Evolutionary conservation across 2,329 filamentous ascomycete species (phyloP).

Genomic region (Epichloe baconii): DNA sequence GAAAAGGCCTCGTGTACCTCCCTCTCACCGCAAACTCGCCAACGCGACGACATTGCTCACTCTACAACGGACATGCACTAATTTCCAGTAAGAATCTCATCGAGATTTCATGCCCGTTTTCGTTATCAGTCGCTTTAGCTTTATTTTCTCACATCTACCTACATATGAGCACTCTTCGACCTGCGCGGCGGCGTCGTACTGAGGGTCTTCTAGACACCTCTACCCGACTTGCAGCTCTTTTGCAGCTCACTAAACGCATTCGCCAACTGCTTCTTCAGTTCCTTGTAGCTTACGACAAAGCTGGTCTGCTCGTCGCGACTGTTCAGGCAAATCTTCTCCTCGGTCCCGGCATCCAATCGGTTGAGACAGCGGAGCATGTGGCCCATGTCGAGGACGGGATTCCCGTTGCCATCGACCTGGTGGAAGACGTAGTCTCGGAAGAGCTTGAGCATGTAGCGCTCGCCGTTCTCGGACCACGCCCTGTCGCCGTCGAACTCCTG

Average conservation of each 20-base stretch:
- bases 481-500: conserved; percentile 68
- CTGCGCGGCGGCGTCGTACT: conserved; percentile 1
- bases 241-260: conserved; percentile 45
- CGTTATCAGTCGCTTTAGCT: background rate
- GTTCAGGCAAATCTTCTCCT: conserved; percentile 74
- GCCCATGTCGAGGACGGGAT: conserved; percentile 72
- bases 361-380: conserved; percentile 81
- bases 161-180: conserved; percentile 5
- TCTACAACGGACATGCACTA: no score
- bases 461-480: conserved; percentile 83
- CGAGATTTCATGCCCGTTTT: background rate
- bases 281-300: conserved; percentile 81
- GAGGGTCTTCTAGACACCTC: conserved; percentile 20
- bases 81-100: background rate
- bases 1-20: background rate
- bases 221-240: conserved; percentile 28
- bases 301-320: conserved; percentile 84
- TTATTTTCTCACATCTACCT: background rate
- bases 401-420: conserved; percentile 75
- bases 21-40: background rate
- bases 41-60: background rate
- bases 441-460: conserved; percentile 83
- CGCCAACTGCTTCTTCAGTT: conserved; percentile 57
- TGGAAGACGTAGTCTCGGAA: conserved; percentile 98
- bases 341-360: conserved; percentile 80